These are phyloP conservation scores for Pyrenophora tritici-repentis DNA, from an alignment of 2,329 filamentous ascomycete species.

Conservation along the genomic window DNA sequence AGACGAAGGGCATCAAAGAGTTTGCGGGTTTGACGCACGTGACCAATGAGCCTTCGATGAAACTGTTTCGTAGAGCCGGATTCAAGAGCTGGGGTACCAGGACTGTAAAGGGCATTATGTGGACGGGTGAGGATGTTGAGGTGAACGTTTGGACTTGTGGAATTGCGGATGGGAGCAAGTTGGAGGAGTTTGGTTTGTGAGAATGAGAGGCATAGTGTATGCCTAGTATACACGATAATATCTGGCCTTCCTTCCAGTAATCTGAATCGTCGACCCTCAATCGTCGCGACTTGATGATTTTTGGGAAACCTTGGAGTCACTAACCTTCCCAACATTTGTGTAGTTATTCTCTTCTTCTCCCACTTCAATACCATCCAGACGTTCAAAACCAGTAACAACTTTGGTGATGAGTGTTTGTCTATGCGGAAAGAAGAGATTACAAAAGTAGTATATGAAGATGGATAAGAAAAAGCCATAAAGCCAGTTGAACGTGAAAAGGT, in stretches of 20 bases:
- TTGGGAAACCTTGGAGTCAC: background rate
- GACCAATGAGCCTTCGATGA: conserved; percentile 19
- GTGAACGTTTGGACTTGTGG: conserved; percentile 16
- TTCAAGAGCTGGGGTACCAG: conserved; percentile 19
- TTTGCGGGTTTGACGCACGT: conserved; percentile 18
- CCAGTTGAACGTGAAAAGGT: conserved; percentile 47
- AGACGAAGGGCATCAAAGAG: conserved; percentile 6
- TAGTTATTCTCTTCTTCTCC: background rate
- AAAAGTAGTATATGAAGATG: conserved; percentile 31
- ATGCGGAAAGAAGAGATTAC: conserved; percentile 43
- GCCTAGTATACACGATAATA: background rate
- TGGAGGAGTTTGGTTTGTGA: conserved; percentile 12
- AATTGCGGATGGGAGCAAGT: conserved; percentile 9
- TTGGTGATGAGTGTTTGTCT: conserved; percentile 37
- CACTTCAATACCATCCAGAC: conserved; percentile 8
- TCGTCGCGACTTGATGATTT: background rate
- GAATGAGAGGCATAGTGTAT: background rate
- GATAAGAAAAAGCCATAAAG: conserved; percentile 37
- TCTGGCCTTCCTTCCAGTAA: background rate
- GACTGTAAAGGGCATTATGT: conserved; percentile 10
- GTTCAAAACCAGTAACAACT: conserved; percentile 10
- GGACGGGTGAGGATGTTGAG: conserved; percentile 1
- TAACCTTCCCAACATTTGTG: background rate
- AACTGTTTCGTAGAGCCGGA: conserved; percentile 19
- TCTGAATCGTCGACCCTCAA: background rate